Percentiles rank a stretch among this genome's conserved stretches.
These are phyloP conservation scores for Talaromyces albobiverticillius DNA, from an alignment of 2,329 filamentous ascomycete genomes.

Conservation along the genomic window DNA sequence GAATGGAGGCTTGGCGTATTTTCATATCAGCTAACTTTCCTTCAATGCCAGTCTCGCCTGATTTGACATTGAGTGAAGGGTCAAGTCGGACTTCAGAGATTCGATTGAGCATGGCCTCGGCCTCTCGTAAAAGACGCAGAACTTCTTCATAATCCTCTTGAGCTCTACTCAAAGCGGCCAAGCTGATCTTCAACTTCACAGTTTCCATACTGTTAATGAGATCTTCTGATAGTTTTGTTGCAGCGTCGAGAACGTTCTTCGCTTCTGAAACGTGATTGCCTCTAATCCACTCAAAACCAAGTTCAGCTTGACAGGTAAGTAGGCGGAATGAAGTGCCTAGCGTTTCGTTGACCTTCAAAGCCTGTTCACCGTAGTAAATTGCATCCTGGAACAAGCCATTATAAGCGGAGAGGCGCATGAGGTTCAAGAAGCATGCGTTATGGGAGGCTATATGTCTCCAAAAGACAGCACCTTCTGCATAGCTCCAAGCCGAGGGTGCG, in stretches of 20 bases:
- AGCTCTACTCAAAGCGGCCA: slow-evolving; percentile 46
- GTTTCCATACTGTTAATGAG: slow-evolving; percentile 51
- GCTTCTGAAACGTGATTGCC: slow-evolving; percentile 51
- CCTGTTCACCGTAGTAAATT: slow-evolving; percentile 81
- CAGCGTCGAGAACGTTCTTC: slow-evolving; percentile 57
- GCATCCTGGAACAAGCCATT: slow-evolving; percentile 87
- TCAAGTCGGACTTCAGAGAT: slow-evolving; percentile 35
- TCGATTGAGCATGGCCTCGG: slow-evolving; percentile 44
- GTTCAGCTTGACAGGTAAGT: slow-evolving; percentile 45
- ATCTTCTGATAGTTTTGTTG: slow-evolving; percentile 53
- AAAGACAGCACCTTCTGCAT: slow-evolving; percentile 63
- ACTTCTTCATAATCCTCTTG: slow-evolving; percentile 49
- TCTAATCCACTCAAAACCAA: slow-evolving; percentile 49
- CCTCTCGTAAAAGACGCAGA: slow-evolving; percentile 47
- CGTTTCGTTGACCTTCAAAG: slow-evolving; percentile 70
- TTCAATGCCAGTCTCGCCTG: slow-evolving; percentile 34
- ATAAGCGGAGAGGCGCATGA: slow-evolving; percentile 76
- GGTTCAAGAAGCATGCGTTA: slow-evolving; percentile 66
- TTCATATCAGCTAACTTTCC: slow-evolving; percentile 43
- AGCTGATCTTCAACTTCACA: slow-evolving; percentile 47
- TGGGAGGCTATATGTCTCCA: slow-evolving; percentile 77
- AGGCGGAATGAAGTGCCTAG: slow-evolving; percentile 59
- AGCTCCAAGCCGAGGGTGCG: slow-evolving; percentile 41
- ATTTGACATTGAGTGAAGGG: slow-evolving; percentile 23
- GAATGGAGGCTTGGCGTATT: slow-evolving; percentile 23